These are phyloP conservation scores for thale cress (Arabidopsis thaliana) DNA, from an alignment of 345 rosid species.

Conservation along the genomic window DNA sequence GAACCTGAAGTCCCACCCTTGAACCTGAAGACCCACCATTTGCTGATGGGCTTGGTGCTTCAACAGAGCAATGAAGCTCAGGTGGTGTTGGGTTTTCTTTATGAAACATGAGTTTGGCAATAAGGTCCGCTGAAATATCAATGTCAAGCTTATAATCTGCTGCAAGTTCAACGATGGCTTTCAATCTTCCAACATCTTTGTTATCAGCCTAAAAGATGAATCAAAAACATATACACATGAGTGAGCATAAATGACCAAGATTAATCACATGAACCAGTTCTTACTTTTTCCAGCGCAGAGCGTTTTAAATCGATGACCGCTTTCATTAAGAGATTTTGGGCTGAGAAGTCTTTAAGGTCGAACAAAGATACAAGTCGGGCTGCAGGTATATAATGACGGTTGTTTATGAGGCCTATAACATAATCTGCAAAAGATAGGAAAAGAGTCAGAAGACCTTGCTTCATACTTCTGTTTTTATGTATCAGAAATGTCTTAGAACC, in stretches of 20 bases:
- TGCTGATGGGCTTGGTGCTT: not conserved
- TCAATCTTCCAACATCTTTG: not conserved
- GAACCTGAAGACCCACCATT: not conserved
- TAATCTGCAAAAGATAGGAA: constrained; percentile 11
- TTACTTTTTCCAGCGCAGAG: not conserved
- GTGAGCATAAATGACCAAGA: not conserved
- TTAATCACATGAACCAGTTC: not conserved
- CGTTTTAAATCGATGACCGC: constrained; percentile 14
- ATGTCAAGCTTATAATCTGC: constrained; percentile 22
- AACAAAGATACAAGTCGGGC: constrained; percentile 25
- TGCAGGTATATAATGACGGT: constrained; percentile 14
- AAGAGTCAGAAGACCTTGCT: not conserved
- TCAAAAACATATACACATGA: not conserved
- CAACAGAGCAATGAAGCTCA: constrained; percentile 14
- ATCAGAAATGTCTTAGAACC: constrained; percentile 2
- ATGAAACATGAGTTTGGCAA: constrained; percentile 14
- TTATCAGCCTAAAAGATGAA: not conserved
- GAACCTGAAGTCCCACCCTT: not conserved
- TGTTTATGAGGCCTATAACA: constrained; percentile 10
- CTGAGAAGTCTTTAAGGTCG: constrained; percentile 1
- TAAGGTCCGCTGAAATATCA: constrained; percentile 22
- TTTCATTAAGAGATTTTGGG: constrained; percentile 3
- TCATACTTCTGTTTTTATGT: not conserved
- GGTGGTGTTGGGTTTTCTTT: constrained; percentile 23
- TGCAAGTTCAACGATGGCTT: not conserved